These are phyloP conservation scores for Brettanomyces anomalus DNA, from an alignment of 805 yeast species.

Conservation along the genomic window DNA sequence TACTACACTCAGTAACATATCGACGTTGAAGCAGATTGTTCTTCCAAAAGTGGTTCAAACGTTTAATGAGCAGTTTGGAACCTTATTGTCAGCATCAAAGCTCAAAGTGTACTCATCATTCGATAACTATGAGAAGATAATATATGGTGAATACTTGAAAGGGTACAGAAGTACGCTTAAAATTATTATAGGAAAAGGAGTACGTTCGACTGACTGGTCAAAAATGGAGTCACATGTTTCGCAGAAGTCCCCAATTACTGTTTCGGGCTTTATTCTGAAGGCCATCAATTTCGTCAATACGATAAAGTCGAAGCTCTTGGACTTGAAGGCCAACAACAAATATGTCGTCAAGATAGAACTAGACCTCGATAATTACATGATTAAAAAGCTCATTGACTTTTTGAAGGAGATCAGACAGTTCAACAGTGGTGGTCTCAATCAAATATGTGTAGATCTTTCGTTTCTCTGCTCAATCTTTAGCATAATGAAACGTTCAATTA, in stretches of 20 bases:
- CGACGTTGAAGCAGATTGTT: conserved; percentile 33
- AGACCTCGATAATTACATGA: conserved; percentile 14
- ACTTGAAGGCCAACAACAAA: conserved; percentile 12
- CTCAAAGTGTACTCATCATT: conserved; percentile 36
- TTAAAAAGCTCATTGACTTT: conserved; percentile 16
- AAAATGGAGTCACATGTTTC: conserved; percentile 4
- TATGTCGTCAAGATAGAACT: conserved; percentile 15
- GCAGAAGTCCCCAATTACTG: conserved; percentile 6
- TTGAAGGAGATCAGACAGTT: conserved; percentile 16
- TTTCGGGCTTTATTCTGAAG: conserved; percentile 16
- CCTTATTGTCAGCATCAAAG: conserved; percentile 32
- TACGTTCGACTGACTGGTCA: conserved; percentile 35
- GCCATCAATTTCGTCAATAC: conserved; percentile 18
- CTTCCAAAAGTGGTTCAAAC: conserved; percentile 40
- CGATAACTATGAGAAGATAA: conserved; percentile 39
- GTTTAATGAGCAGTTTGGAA: conserved; percentile 43
- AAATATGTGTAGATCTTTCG: conserved; percentile 17
- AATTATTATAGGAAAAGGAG: conserved; percentile 32
- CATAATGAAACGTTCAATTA: conserved; percentile 12
- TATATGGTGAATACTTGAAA: conserved; percentile 45
- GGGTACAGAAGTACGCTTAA: conserved; percentile 35
- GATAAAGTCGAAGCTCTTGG: conserved; percentile 18
- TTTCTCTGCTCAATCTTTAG: conserved; percentile 15
- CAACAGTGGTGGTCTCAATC: conserved; percentile 16
- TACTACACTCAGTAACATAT: conserved; percentile 45